A percentile compares a stretch with the other conserved stretches of the same genome.
Conservation (phyloP, 78 protist species). For the Tieghemostelium lacteum region DNA sequence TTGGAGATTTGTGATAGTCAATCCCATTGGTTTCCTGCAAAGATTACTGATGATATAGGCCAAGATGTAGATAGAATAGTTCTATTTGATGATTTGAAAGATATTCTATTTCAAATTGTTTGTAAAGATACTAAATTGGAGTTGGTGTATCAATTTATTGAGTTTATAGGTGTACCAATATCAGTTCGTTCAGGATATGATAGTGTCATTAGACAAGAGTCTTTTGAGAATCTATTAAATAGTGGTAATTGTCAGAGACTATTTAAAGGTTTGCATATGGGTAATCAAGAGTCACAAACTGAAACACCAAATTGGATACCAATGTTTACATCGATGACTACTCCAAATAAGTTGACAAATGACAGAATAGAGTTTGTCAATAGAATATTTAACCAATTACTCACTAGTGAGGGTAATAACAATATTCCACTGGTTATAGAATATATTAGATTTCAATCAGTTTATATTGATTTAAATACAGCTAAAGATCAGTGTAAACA, state of each 20-base stretch:
- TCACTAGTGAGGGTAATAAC: neutral
- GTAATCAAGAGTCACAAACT: neutral
- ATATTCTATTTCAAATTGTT: conserved; percentile 30
- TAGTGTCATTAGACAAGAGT: conserved; percentile 36
- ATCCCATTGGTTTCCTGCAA: conserved; percentile 39
- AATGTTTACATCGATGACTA: neutral
- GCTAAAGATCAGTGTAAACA: neutral
- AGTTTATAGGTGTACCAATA: conserved; percentile 38
- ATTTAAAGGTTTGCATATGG: conserved; percentile 4
- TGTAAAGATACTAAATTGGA: conserved; percentile 40
- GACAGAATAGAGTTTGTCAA: conserved; percentile 21
- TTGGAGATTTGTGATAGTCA: neutral
- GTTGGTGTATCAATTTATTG: conserved; percentile 49
- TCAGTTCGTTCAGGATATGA: conserved; percentile 1
- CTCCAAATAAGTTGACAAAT: neutral
- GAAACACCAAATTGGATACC: conserved; percentile 12
- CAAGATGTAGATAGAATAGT: conserved; percentile 41
- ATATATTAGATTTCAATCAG: conserved; percentile 16
- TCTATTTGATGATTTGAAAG: conserved; percentile 53
- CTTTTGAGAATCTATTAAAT: conserved; percentile 13
- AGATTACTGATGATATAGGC: neutral
- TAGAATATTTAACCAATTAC: neutral
- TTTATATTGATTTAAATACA: neutral
- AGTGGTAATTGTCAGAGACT: neutral
- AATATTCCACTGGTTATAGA: neutral